Base-by-base conservation (phyloP, 225 moss, liverwort and hornwort species). In the Lunularia cruciata region DNA sequence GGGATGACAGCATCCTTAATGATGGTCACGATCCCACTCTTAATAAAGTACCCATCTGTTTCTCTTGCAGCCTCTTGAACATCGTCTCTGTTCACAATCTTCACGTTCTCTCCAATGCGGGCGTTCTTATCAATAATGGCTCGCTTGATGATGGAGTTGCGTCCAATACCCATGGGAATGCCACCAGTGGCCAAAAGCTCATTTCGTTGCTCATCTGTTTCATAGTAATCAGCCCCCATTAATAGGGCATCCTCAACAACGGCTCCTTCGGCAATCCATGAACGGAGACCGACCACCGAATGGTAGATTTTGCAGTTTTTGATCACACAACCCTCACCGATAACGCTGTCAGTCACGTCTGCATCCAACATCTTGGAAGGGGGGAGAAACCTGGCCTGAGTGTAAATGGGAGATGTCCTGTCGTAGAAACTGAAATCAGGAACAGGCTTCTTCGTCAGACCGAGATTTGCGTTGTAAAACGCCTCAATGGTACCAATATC, bases 391-490 rank as follows among this genome's bases (percentile, higher is more conserved):
- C 98, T 88, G 38, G 98, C 93, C 72, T 90, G 98, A 0, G 98
- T 98, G 80, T 98, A 98, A 57, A 98, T 98, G 33, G 98, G 98
- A 39, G 98, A 65, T 22, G 93, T 89, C 61, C 93, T 84, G 76
- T 98, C 98, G 42, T 98, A 98, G 73, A 98, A 98, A 79, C 98
- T 98, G 67, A 98, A 98, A 66, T 98, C 93, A 57, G 98, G 98
- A 35, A 91, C 75, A 19, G 92, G 93, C 68, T 92, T 98, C 83
- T 98, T 98, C 7, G 98, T 98, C 47, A 98, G 89, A 48, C 98
- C 93, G 72, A 98, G 76, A 48, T 98, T 98, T 0, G 98, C 98
- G 33, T 98, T 98, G 71, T 98, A 98, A 62, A 98, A 98, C 6
- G 98, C 90, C 80, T 98, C 98, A 6, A 98, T 98, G 16, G 98